Evolutionary conservation across 1,139 yeast species (phyloP), one percentile per base, ranked within the genome.

Genomic region (Yamadazyma diospyri): DNA sequence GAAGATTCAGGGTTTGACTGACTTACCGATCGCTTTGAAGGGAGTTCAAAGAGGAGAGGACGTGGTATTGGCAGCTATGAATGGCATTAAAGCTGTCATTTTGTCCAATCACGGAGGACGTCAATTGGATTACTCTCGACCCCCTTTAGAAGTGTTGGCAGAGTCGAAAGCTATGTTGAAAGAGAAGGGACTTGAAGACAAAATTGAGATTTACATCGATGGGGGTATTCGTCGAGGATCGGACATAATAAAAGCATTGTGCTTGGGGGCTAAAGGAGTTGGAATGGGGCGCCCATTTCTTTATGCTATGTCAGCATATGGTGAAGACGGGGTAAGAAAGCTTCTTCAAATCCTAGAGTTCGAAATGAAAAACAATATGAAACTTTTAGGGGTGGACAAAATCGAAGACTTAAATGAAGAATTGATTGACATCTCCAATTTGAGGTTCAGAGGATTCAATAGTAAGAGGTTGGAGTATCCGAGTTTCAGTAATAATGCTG

Each of bases 21-120:
- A 15, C 5, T 21, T 15, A 9, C 10, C 10, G 9, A 60, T 72
- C 25, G 52, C 69, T 7, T 56, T 75, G 36, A 72, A 73, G 43
- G 78, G 79, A 9, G 55, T 72, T 7, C 77, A 69, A 39, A 51
- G 71, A 11, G 66, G 59, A 17, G 78, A 72, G 39, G 80, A 75
- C 42, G 82, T 22, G 6, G 50, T 69, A 11, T 46, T 55, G 32
- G 79, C 80, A 0, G 59, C 65, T 5, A 65, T 67, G 36, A 49
- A 61, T 36, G 62, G 65, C 4, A 64, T 69, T 18, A 65, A 67
- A 30, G 80, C 74, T 4, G 70, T 72, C 12, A 64, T 73, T 9
- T 51, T 74, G 13, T 73, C 78, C 5, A 74, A 74, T 43, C 78
- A 73, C 46, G 79, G 79, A 11, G 80, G 79, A 14, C 56, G 79